These are phyloP conservation scores for Daldinia childiae DNA, from an alignment of 495 filamentous ascomycete species.

Conservation along the genomic window DNA sequence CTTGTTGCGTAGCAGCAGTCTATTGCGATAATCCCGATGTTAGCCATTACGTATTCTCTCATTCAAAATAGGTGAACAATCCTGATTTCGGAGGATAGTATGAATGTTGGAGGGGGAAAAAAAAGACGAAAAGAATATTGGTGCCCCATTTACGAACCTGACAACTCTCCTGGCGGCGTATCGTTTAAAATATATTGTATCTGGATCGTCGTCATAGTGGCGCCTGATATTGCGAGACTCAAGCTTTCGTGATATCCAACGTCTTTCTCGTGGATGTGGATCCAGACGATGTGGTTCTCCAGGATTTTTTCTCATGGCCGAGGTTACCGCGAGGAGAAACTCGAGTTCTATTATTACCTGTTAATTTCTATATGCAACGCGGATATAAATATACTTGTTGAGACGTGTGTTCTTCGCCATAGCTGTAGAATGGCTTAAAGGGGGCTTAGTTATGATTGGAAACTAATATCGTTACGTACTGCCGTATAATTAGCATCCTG, in stretches of 20 bases:
- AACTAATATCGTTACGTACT: neutral
- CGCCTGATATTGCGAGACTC: neutral
- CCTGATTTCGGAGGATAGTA: no score
- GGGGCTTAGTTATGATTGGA: neutral
- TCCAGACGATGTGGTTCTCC: neutral
- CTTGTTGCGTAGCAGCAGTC: neutral
- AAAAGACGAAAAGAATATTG: neutral
- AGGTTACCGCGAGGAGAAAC: slow-evolving; percentile 22
- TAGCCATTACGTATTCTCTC: neutral
- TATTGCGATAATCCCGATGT: neutral
- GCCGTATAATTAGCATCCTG: neutral
- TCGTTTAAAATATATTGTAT: neutral
- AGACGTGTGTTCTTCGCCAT: neutral
- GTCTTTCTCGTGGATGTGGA: slow-evolving; percentile 19
- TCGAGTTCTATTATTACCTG: slow-evolving; percentile 22
- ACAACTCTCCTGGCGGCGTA: slow-evolving; percentile 4
- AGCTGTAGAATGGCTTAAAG: neutral
- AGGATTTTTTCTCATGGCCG: neutral
- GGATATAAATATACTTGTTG: neutral
- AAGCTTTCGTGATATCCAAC: slow-evolving; percentile 18
- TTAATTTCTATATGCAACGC: neutral
- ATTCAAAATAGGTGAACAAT: neutral
- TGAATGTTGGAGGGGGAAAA: neutral
- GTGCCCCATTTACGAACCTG: slow-evolving; percentile 10
- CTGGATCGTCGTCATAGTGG: neutral